Evolutionary conservation across 768 basidiomycete genomes (phyloP).

Genomic region (Boletus patriciae): DNA sequence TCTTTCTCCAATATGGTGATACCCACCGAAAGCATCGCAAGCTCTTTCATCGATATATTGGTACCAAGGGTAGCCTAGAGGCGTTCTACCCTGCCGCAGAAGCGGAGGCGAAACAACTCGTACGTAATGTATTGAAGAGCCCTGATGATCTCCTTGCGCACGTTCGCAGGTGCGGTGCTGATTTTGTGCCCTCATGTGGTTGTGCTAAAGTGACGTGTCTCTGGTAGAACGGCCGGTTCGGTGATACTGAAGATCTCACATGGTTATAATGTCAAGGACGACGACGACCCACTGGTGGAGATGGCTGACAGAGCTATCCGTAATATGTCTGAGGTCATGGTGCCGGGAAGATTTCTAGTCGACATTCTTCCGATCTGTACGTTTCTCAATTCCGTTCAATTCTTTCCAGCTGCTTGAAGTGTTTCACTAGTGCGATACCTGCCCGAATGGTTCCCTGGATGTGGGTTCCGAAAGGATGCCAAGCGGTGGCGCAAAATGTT

Average conservation of each 20-base stretch:
- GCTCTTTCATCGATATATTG: conserved; percentile 6
- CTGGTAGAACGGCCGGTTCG: conserved; percentile 34
- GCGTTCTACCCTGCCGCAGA: conserved; percentile 5
- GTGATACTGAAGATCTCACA: conserved; percentile 38
- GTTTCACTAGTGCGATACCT: conserved; percentile 10
- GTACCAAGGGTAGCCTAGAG: conserved; percentile 5
- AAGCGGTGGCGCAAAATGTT: conserved; percentile 4
- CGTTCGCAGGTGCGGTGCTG: not conserved
- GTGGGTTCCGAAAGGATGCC: conserved; percentile 13
- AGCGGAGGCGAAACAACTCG: conserved; percentile 1
- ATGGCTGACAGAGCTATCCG: conserved; percentile 26
- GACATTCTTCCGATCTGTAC: conserved; percentile 11
- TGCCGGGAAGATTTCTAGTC: conserved; percentile 8
- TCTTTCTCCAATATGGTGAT: conserved; percentile 13
- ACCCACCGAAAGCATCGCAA: conserved; percentile 6
- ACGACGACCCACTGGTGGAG: conserved; percentile 35
- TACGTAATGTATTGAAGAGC: not conserved
- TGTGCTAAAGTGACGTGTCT: not conserved
- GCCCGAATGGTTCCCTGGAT: conserved; percentile 25
- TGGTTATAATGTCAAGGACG: conserved; percentile 34
- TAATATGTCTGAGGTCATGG: conserved; percentile 4
- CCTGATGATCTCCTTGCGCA: conserved; percentile 8
- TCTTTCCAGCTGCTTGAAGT: not conserved
- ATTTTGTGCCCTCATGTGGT: not conserved
- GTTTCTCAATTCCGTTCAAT: not conserved